phyloP scores from a whole-genome alignment of 2,329 filamentous ascomycete genomes.

The Hypoxylon sp. region DNA sequence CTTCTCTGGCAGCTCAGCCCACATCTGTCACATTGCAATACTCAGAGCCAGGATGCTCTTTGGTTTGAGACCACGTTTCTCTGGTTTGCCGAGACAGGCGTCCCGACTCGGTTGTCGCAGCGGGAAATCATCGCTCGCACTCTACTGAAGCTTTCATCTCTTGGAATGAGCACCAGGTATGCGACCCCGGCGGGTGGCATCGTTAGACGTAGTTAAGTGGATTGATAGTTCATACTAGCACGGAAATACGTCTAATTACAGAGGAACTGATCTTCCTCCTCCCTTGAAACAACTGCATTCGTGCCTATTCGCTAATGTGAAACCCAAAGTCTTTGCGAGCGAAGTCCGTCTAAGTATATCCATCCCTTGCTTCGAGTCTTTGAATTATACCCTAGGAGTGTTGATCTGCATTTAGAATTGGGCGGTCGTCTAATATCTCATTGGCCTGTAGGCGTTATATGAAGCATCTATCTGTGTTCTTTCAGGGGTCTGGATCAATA shows the following conservation, averaged over 20 bases:
- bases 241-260: not conserved
- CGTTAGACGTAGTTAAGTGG: not conserved
- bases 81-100: not conserved
- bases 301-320: slow-evolving; percentile 3
- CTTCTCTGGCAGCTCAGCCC: not conserved
- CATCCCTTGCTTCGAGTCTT: slow-evolving; percentile 9
- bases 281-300: slow-evolving; percentile 9
- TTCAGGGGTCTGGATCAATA: too few relatives aligned
- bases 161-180: not conserved
- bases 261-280: slow-evolving; percentile 7
- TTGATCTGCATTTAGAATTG: not conserved
- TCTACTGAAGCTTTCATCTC: not conserved
- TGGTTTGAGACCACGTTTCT: not conserved
- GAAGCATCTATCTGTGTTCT: not conserved
- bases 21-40: not conserved
- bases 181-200: not conserved
- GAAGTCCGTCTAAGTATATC: not conserved
- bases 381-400: not conserved
- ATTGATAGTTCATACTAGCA: slow-evolving; percentile 11
- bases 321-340: not conserved
- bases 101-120: not conserved
- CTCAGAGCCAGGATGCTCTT: not conserved
- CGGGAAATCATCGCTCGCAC: not conserved
- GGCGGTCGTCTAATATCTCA: not conserved
- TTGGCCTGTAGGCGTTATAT: not conserved